Evolutionary conservation across 2,329 filamentous ascomycete genomes (phyloP).

Genomic region (Sarocladium brachiariae): DNA sequence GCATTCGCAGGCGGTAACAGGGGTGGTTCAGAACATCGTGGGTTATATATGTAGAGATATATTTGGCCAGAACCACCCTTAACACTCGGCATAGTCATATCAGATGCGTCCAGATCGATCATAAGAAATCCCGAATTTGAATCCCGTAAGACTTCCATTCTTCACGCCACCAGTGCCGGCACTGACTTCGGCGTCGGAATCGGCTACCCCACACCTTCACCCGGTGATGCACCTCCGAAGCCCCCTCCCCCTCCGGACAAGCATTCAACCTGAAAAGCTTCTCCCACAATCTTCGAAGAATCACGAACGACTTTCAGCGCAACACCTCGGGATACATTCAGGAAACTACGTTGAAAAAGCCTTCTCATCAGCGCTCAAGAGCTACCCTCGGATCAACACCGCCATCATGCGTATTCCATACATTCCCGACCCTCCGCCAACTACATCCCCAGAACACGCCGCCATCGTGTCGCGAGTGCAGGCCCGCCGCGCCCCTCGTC

Average conservation of each 20-base stretch:
- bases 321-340: no score
- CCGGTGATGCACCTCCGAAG: not conserved
- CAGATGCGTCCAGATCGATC: no score
- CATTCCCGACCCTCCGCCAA: constrained; percentile 44
- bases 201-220: constrained; percentile 6
- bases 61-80: no score
- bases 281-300: no score
- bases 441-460: constrained; percentile 36
- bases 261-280: not conserved
- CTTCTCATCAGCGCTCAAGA: not conserved
- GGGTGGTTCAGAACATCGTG: no score
- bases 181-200: not conserved
- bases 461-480: constrained; percentile 56
- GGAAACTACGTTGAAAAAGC: no score
- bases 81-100: no score
- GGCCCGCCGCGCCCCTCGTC: constrained; percentile 59
- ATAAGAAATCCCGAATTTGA: no score
- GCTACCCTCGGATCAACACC: not conserved
- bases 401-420: constrained; percentile 61
- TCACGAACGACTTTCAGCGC: not conserved
- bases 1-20: no score
- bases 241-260: not conserved
- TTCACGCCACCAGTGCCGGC: not conserved
- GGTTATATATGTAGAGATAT: no score
- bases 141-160: no score